Evolutionary conservation across 2,329 filamentous ascomycete genomes (phyloP), one percentile per base, ranked within the genome.

Genomic region (Pseudogymnoascus sp.): DNA sequence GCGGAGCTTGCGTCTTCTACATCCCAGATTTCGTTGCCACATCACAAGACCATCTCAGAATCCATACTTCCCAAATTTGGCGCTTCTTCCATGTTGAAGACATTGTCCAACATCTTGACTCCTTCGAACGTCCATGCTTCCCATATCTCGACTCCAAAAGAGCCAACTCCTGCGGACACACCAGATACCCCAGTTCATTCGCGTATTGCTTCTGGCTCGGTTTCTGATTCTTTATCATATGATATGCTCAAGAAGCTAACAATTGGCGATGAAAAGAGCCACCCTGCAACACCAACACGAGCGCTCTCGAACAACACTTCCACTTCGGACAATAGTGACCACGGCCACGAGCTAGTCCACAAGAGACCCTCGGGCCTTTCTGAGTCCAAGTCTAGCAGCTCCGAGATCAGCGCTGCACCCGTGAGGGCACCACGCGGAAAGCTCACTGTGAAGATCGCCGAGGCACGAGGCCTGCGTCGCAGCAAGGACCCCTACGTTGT

Each of bases 401-500:
- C 67, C 29, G 66, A 46, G 29, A 61, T 70, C 66, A 78, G 63
- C 42, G 84, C 83, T 21, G 83, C 87, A 6, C 85, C 89, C 26
- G 85, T 89, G 4, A 87, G 88, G 9, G 80, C 87, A 21, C 82
- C 91, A 21, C 93, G 91, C 75, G 95, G 95, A 64, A 96, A 95
- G 75, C 81, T 99, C 63, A 90, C 88, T 35, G 90, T 99, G 70
- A 92, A 90, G 73, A 95, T 99, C 62, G 82, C 87, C 60, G 91
- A 97, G 75, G 95, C 89, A 59, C 84, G 91, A 70, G 91, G 90
- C 9, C 78, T 99, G 61, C 84, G 89, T 65, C 90, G 87, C 64
- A 91, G 91, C 72, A 86, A 87, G 64, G 91, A 97, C 71, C 95
- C 95, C 1, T 99, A 99, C 71, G 91, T 97, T 61, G 92, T 99